Base-by-base conservation (phyloP, 2,329 filamentous ascomycete species). In the Beauveria bassiana region DNA sequence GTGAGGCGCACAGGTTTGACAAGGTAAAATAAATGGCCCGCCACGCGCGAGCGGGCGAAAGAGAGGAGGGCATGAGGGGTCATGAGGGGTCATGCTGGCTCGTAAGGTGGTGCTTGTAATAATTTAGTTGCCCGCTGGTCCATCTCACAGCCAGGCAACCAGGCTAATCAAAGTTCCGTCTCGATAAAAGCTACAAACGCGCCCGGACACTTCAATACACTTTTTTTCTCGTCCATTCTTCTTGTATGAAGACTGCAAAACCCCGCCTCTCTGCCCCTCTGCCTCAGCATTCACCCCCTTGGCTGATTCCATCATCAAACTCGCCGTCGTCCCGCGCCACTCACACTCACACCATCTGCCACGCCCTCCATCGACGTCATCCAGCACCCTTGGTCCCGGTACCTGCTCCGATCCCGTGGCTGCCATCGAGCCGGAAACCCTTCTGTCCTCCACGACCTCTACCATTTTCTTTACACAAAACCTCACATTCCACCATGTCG, bases 321-420 rank as follows among this genome's bases (percentile, higher is more conserved):
- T 22, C 31, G 26, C 7, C 20, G 7, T 51, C 46, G 9, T 5
- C 31, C 38, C 26, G 34, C 34, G 38, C 47, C 57, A 51, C 47
- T 42, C 55, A 45, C 24, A 45, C 12, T 38, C 12, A 16, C 14
- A 3, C 38, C 38, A 18, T 31, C 22, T 28, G 31, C 18, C 26
- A 16, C 20, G 18, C 20, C 55, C 46, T 46, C 47, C 47, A 38
- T 38, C 57, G 47, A 59, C 57, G 57, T 59, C 57, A 59, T 59
- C 47, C 46, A 43, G 46, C 46, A 52, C 38, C 56, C 18, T 59
- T 46, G 43, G n/a, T n/a, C 26, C 28, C 58, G 42, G 26, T 50
- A 38, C 40, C 49, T 42, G 5, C 18, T 52, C 26, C 50, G 28
- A 53, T 47, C 40, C 50, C 42, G 40, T 42, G 24, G 42, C 47